A percentile compares a stretch with the other conserved stretches of the same genome.
phyloP scores from a whole-genome alignment of 371 early-diverging fungal genomes.

The Rhizopus sp. region DNA sequence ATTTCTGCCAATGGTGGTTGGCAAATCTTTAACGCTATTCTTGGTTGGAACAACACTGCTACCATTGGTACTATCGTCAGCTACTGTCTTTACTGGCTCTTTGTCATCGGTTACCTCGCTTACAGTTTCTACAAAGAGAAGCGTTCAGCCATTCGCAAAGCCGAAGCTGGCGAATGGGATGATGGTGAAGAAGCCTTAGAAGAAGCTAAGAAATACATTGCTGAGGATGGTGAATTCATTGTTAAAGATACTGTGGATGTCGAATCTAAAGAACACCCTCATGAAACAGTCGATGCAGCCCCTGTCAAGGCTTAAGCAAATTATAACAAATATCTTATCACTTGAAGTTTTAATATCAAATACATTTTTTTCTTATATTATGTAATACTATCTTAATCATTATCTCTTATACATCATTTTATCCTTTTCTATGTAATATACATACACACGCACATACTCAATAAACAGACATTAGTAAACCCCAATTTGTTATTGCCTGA shows the following conservation, averaged over 20 bases:
- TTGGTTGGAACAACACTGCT: conserved; percentile 80
- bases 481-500: no score
- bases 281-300: conserved; percentile 2
- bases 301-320: conserved; percentile 10
- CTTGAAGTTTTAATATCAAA: no score
- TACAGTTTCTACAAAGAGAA: conserved; percentile 44
- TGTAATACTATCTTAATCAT: no score
- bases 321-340: no score
- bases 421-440: no score
- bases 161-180: conserved; percentile 35
- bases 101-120: conserved; percentile 51
- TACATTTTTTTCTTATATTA: no score
- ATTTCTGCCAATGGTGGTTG: conserved; percentile 35
- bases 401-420: no score
- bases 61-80: conserved; percentile 67
- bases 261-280: conserved; percentile 4
- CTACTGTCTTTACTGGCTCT: conserved; percentile 80
- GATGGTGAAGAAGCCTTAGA: conserved; percentile 34
- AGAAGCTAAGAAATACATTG: conserved; percentile 25
- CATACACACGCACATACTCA: no score
- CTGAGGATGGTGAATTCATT: conserved; percentile 26
- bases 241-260: conserved; percentile 9
- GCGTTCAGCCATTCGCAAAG: conserved; percentile 32
- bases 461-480: no score
- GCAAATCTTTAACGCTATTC: conserved; percentile 69